Conservation (phyloP, 2,329 filamentous ascomycete species). For the Penicillium palitans region DNA sequence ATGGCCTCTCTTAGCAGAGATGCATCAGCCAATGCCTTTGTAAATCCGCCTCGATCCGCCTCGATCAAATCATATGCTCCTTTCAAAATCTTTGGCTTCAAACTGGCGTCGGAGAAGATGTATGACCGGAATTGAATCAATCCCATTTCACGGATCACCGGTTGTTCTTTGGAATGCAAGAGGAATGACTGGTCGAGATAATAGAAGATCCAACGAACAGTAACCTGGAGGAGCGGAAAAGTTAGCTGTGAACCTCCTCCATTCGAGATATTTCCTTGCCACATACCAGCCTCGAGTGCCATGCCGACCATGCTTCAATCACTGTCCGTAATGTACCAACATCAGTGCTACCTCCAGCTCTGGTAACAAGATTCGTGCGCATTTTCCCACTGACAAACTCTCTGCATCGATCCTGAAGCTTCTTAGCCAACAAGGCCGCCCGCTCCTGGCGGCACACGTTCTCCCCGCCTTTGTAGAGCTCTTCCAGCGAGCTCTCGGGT, state of each 20-base stretch:
- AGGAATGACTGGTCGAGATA: conserved; percentile 91
- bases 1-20: conserved; percentile 72
- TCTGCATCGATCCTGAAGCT: conserved; percentile 66
- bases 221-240: conserved; percentile 53
- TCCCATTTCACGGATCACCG: conserved; percentile 78
- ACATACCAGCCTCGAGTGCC: conserved; percentile 74
- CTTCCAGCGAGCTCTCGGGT: conserved; percentile 75
- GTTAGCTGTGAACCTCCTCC: not conserved
- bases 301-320: conserved; percentile 68
- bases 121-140: conserved; percentile 70
- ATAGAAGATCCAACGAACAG: conserved; percentile 85
- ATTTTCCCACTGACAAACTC: conserved; percentile 60
- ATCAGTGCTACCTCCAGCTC: conserved; percentile 56
- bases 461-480: conserved; percentile 86
- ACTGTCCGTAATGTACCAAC: conserved; percentile 64
- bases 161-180: conserved; percentile 67
- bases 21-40: conserved; percentile 58
- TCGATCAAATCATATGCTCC: conserved; percentile 77
- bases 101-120: conserved; percentile 55
- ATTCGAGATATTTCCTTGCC: not conserved
- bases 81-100: conserved; percentile 58
- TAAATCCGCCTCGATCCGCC: conserved; percentile 62
- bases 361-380: conserved; percentile 59
- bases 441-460: conserved; percentile 81
- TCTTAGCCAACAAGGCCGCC: conserved; percentile 66